Evolutionary conservation across 2,329 filamentous ascomycete genomes (phyloP).

Genomic region (Botrytis fabae): DNA sequence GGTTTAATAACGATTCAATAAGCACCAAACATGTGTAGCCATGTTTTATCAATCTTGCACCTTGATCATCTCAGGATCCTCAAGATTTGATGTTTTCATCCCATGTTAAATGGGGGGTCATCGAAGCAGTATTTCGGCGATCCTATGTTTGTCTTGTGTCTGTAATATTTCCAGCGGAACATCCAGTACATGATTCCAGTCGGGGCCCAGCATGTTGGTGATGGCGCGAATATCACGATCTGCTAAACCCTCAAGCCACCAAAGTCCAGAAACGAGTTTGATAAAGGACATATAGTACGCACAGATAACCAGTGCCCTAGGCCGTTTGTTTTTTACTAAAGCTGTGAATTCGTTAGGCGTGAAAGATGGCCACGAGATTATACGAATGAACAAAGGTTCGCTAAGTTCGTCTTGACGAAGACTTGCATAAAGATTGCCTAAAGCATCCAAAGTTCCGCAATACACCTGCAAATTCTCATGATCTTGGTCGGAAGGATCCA

Average conservation of each 20-base stretch:
- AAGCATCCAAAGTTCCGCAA: slow-evolving; percentile 33
- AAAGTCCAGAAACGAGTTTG: slow-evolving; percentile 29
- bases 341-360: slow-evolving; percentile 19
- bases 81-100: background rate
- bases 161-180: slow-evolving; percentile 25
- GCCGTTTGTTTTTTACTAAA: slow-evolving; percentile 25
- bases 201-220: slow-evolving; percentile 16
- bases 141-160: slow-evolving; percentile 22
- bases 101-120: background rate
- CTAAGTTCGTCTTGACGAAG: slow-evolving; percentile 33
- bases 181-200: slow-evolving; percentile 25
- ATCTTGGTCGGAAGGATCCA: slow-evolving; percentile 34
- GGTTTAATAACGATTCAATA: background rate
- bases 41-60: background rate
- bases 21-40: background rate
- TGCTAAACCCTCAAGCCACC: slow-evolving; percentile 32
- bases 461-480: slow-evolving; percentile 32
- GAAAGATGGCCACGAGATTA: slow-evolving; percentile 35
- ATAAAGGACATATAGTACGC: slow-evolving; percentile 32
- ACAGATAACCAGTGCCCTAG: slow-evolving; percentile 30
- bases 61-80: background rate
- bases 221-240: slow-evolving; percentile 29
- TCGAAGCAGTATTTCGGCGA: slow-evolving; percentile 35
- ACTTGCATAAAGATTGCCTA: slow-evolving; percentile 37
- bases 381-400: slow-evolving; percentile 30